Evolutionary conservation across 495 filamentous ascomycete species (phyloP).

Genomic region (Podospora anserina): DNA sequence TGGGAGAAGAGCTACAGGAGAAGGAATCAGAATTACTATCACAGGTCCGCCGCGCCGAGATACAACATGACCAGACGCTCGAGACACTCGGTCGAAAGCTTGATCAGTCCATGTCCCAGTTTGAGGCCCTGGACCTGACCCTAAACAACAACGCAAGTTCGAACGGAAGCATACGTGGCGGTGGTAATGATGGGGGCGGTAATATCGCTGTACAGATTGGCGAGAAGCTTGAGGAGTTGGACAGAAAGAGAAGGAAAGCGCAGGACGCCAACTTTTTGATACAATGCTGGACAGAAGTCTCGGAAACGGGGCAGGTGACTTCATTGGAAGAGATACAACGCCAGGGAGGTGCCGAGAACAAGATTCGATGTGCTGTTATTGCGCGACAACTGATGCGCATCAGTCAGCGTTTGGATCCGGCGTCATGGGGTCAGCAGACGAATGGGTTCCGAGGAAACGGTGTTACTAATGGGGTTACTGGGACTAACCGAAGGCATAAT

Average conservation of each 20-base stretch:
- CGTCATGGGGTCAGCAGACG: conserved; percentile 62
- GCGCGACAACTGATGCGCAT: conserved; percentile 84
- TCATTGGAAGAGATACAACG: conserved; percentile 76
- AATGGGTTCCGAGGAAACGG: conserved; percentile 56
- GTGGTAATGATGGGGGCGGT: conserved; percentile 63
- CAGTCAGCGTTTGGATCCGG: conserved; percentile 75
- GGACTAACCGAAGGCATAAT: conserved; percentile 50
- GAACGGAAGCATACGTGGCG: conserved; percentile 48
- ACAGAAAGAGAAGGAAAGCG: conserved; percentile 83
- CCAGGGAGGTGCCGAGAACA: conserved; percentile 76
- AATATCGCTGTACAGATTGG: conserved; percentile 93
- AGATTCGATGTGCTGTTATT: conserved; percentile 84
- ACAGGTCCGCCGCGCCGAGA: conserved; percentile 85
- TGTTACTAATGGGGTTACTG: conserved; percentile 45
- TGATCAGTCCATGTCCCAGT: conserved; percentile 83
- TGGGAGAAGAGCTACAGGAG: conserved; percentile 81
- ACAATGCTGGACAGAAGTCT: conserved; percentile 92
- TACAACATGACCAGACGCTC: conserved; percentile 84
- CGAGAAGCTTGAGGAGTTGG: conserved; percentile 86
- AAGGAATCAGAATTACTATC: conserved; percentile 87
- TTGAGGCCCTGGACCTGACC: conserved; percentile 80
- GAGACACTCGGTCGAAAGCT: conserved; percentile 81
- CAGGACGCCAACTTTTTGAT: conserved; percentile 92
- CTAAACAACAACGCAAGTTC: conserved; percentile 54
- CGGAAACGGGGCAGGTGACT: conserved; percentile 74